Conservation (phyloP, 495 filamentous ascomycete genomes). For the Trichoderma erinaceum region DNA sequence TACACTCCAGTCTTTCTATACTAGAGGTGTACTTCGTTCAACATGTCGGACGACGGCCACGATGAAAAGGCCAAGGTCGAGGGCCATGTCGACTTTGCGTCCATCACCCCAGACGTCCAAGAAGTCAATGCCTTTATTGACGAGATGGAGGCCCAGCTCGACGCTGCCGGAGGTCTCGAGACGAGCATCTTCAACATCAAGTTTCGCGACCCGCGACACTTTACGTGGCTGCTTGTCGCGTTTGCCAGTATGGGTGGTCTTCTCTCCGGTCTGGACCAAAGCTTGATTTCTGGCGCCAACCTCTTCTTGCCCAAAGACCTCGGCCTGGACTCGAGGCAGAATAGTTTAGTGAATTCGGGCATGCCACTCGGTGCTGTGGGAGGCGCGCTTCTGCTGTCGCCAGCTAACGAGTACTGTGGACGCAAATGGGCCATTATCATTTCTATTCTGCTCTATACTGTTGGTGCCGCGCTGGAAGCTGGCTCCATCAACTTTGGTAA, state of each 20-base stretch:
- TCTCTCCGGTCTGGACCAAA: constrained; percentile 57
- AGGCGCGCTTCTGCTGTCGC: constrained; percentile 52
- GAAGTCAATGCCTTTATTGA: constrained; percentile 26
- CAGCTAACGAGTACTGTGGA: constrained; percentile 52
- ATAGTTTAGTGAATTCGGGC: constrained; percentile 51
- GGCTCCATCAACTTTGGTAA: constrained; percentile 48
- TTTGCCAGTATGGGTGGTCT: constrained; percentile 59
- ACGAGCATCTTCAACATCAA: constrained; percentile 17
- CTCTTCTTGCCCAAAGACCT: constrained; percentile 48
- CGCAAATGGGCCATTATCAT: constrained; percentile 54
- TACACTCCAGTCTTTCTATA: background rate
- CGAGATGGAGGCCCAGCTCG: constrained; percentile 22
- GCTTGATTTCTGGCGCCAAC: constrained; percentile 55
- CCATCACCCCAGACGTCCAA: background rate
- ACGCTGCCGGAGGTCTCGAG: constrained; percentile 1
- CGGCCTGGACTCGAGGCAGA: constrained; percentile 36
- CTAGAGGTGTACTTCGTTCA: background rate
- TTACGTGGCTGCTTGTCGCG: constrained; percentile 55
- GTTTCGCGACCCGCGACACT: constrained; percentile 31
- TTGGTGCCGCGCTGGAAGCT: constrained; percentile 54
- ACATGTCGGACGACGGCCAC: constrained; percentile 4
- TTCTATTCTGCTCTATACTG: constrained; percentile 50
- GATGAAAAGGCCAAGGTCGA: background rate
- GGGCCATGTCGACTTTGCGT: background rate
- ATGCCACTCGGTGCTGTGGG: constrained; percentile 57